Evolutionary conservation across 805 yeast genomes (phyloP).

Genomic region (Nakazawaea ernobii): DNA sequence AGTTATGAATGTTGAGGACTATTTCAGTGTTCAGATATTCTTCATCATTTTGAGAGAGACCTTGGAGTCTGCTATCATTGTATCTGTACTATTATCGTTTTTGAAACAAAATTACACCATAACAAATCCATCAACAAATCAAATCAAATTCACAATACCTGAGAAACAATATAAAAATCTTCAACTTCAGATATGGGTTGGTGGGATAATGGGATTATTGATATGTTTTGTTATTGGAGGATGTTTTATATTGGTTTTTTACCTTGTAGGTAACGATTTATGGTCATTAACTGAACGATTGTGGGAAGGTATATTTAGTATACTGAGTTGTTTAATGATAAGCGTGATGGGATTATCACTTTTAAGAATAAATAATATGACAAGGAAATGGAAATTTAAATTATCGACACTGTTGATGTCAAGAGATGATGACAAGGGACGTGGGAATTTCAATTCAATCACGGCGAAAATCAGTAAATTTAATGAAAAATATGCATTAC

Average conservation of each 20-base stretch:
- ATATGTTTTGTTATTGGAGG: conserved; percentile 72
- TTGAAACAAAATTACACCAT: conserved; percentile 51
- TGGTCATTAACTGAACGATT: conserved; percentile 86
- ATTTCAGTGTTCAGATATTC: conserved; percentile 68
- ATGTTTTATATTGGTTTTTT: conserved; percentile 62
- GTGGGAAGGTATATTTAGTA: conserved; percentile 83
- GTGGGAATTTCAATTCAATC: background rate
- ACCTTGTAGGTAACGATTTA: conserved; percentile 71
- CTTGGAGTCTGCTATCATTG: conserved; percentile 68
- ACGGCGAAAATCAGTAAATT: conserved; percentile 21
- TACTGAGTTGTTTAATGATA: conserved; percentile 72
- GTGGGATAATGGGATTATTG: conserved; percentile 66
- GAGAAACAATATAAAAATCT: conserved; percentile 33
- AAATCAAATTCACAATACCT: conserved; percentile 26
- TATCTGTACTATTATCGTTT: conserved; percentile 68
- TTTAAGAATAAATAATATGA: conserved; percentile 72
- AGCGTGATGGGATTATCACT: conserved; percentile 85
- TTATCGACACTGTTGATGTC: conserved; percentile 20
- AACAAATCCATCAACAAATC: conserved; percentile 22
- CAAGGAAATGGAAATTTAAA: conserved; percentile 74
- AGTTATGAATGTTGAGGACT: conserved; percentile 33
- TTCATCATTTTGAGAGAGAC: conserved; percentile 72
- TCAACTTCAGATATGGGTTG: conserved; percentile 73
- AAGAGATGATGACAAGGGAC: conserved; percentile 9
- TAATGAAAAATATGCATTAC: conserved; percentile 56